phyloP scores from a whole-genome alignment of 202 grass and related monocot genomes.

The Thinopyrum obtusiflorum region DNA sequence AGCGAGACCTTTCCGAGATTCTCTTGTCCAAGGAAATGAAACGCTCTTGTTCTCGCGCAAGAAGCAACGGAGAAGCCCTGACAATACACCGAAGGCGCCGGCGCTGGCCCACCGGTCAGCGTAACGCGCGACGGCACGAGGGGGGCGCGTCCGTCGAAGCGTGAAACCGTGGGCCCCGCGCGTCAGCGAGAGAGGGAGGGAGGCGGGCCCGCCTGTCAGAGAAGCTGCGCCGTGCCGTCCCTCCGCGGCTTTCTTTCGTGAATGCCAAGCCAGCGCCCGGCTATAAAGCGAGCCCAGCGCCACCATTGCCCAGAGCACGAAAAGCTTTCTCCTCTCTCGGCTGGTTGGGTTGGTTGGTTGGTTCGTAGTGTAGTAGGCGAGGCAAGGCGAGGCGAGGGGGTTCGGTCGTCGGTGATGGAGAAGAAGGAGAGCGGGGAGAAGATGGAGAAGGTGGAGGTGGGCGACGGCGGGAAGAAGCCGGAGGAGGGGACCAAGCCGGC shows the following conservation, averaged over 20 bases:
- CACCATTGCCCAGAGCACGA: conserved; percentile 21
- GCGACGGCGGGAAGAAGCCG: conserved; percentile 3
- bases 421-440: neutral
- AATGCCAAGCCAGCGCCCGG: conserved; percentile 10
- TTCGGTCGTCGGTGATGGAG: neutral
- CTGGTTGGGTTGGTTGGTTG: neutral
- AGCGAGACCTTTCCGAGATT: neutral
- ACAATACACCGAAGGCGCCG: neutral
- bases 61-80: neutral
- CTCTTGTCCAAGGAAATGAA: neutral
- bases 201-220: neutral
- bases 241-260: conserved; percentile 9
- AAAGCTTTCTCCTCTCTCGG: neutral
- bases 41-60: neutral
- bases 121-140: too few relatives aligned
- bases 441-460: neutral
- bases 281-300: conserved; percentile 31
- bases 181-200: neutral
- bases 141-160: neutral
- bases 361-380: neutral
- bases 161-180: neutral
- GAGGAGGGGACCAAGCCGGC: neutral
- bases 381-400: neutral
- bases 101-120: neutral
- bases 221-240: neutral